Conservation (phyloP, 2,329 filamentous ascomycete species). For the Pestalotiopsis sp. region DNA sequence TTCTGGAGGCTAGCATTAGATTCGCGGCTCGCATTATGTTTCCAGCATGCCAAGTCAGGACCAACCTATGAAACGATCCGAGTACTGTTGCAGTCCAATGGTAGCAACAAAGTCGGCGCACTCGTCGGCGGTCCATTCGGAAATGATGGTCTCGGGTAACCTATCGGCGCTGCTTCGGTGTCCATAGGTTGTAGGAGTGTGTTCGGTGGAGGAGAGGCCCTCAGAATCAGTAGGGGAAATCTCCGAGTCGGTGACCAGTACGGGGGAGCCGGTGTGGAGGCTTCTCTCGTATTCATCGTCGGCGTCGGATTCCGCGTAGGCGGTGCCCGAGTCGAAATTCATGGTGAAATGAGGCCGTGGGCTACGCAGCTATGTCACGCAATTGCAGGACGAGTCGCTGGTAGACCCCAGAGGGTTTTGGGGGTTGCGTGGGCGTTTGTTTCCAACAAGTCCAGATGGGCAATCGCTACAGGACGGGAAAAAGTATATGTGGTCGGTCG, state of each 20-base stretch:
- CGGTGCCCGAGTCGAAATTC: slow-evolving; percentile 65
- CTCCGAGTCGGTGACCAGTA: slow-evolving; percentile 65
- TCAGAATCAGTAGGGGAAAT: slow-evolving; percentile 72
- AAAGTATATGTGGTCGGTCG: background rate
- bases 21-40: background rate
- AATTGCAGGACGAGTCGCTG: background rate
- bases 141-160: slow-evolving; percentile 73
- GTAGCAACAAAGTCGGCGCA: slow-evolving; percentile 84
- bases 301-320: slow-evolving; percentile 77
- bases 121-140: slow-evolving; percentile 82
- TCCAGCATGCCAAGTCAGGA: slow-evolving; percentile 21
- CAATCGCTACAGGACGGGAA: background rate
- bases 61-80: slow-evolving; percentile 79
- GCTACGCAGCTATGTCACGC: background rate
- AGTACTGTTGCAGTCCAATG: slow-evolving; percentile 80
- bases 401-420: background rate
- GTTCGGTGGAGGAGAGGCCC: slow-evolving; percentile 66
- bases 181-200: slow-evolving; percentile 78
- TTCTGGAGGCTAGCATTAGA: slow-evolving; percentile 51
- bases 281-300: slow-evolving; percentile 83
- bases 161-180: slow-evolving; percentile 64
- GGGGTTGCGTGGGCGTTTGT: background rate
- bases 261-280: slow-evolving; percentile 66
- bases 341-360: slow-evolving; percentile 32
- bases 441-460: background rate